Percentiles rank a stretch among this genome's conserved stretches.
Conservation (phyloP, 768 basidiomycete genomes). For the Tricholoma terreum region DNA sequence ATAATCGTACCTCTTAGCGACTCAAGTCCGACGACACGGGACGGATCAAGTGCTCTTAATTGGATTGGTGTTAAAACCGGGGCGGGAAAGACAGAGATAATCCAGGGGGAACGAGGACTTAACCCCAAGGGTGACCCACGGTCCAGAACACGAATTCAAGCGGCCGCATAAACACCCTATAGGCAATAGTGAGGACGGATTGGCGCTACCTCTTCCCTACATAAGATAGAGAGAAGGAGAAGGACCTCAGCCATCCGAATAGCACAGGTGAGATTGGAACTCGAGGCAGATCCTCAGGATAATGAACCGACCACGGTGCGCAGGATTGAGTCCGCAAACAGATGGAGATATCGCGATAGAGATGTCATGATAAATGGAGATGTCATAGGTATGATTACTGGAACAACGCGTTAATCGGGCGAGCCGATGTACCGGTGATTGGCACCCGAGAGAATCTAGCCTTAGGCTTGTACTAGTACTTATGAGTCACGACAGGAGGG, state of each 20-base stretch:
- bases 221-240: background rate
- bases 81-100: background rate
- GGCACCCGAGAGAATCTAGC: background rate
- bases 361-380: background rate
- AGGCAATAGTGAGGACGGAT: background rate
- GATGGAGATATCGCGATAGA: background rate
- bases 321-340: background rate
- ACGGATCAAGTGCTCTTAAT: background rate
- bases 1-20: background rate
- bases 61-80: background rate
- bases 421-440: background rate
- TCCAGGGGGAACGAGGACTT: background rate
- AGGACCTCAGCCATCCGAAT: background rate
- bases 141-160: background rate
- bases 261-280: background rate
- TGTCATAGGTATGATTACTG: background rate
- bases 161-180: background rate
- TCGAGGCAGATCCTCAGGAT: background rate
- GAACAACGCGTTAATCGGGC: background rate
- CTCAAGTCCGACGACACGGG: background rate
- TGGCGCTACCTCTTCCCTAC: background rate
- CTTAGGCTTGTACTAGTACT: background rate
- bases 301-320: background rate
- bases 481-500: background rate
- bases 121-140: background rate